A percentile compares a stretch with the other conserved stretches of the same genome.
phyloP scores from a whole-genome alignment of 805 yeast genomes.

The Kodamaea neixiangensis region DNA sequence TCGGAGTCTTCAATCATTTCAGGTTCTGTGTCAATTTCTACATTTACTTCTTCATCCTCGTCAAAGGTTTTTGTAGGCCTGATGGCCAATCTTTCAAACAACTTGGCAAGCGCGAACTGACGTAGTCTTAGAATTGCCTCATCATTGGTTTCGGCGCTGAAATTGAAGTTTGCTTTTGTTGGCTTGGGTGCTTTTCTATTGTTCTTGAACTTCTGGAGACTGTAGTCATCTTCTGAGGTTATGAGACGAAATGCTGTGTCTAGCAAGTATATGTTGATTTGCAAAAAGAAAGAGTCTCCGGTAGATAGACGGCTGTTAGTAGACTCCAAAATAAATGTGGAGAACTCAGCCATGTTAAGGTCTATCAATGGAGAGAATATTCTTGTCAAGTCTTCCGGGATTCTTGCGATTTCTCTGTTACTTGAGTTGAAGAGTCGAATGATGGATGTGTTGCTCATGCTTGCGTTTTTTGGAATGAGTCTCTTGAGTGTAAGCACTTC shows the following conservation, averaged over 20 bases:
- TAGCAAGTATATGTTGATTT: constrained; percentile 63
- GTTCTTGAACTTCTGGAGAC: constrained; percentile 17
- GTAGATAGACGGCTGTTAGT: constrained; percentile 55
- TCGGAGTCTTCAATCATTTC: constrained; percentile 9
- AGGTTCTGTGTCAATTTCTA: constrained; percentile 7
- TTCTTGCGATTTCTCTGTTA: constrained; percentile 71
- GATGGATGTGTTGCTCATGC: constrained; percentile 22
- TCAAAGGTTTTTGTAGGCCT: constrained; percentile 20
- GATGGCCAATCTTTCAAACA: constrained; percentile 55
- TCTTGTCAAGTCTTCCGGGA: constrained; percentile 68
- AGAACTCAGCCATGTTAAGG: constrained; percentile 52
- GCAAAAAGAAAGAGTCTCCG: constrained; percentile 76
- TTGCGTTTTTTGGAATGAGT: constrained; percentile 27
- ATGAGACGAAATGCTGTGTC: constrained; percentile 33
- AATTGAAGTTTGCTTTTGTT: constrained; percentile 23
- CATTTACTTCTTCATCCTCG: constrained; percentile 9
- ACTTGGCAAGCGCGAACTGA: constrained; percentile 53
- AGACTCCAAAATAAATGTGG: constrained; percentile 58
- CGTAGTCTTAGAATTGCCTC: constrained; percentile 54
- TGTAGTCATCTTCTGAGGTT: constrained; percentile 10
- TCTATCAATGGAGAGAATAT: constrained; percentile 67
- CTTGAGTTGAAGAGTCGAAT: constrained; percentile 32
- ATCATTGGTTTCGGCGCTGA: constrained; percentile 49
- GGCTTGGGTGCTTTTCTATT: neutral
- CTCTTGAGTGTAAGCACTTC: constrained; percentile 43